Evolutionary conservation across 129 eudicot species (phyloP), one percentile per base, ranked within the genome.

Genomic region (Helichrysum umbraculigerum): DNA sequence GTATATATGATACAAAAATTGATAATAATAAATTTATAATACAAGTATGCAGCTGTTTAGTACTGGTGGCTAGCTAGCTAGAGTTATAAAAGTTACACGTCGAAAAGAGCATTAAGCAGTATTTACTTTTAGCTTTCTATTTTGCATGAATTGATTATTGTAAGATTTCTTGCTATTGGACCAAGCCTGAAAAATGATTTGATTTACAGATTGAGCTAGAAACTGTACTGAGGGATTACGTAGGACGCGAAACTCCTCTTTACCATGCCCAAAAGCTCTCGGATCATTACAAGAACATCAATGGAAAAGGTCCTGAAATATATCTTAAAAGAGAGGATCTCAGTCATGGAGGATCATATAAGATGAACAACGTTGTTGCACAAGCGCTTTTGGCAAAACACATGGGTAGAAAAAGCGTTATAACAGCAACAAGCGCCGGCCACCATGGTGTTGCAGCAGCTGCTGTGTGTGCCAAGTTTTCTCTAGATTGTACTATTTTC

Each of bases 321-420:
- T 89, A 89, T 82, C 76, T 89, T 5, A 89, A 89, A 84, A 89
- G 95, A 80, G 95, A 89, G 74, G 95, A 89, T 61, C 89, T 89
- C 66, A 66, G 71, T 78, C 91, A 89, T 39, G 82, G 95, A 42
- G 95, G 95, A 68, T 82, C 91, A 11, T 87, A 89, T 78, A 89
- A 89, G 83, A 86, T 89, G 84, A 86, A 86, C 84, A 89, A 84
- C 4, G 89, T 85, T 25, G 74, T 86, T n/a, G 89, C 90, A 54
- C 94, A 86, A 72, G 91, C 78, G 28, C 78, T 89, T 85, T 77
- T 89, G 65, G 91, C 95, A 52, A 82, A 84, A 57, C 82, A 84
- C n/a, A 82, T 89, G 87, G 89, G 89, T 66, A 79, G 78, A 70
- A 77, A 80, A 37, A 81, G 75, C 1, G 37, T 86, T 14, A 82